Evolutionary conservation across 768 basidiomycete genomes (phyloP), one percentile per base, ranked within the genome.

Genomic region (Tephrocybe sp.): DNA sequence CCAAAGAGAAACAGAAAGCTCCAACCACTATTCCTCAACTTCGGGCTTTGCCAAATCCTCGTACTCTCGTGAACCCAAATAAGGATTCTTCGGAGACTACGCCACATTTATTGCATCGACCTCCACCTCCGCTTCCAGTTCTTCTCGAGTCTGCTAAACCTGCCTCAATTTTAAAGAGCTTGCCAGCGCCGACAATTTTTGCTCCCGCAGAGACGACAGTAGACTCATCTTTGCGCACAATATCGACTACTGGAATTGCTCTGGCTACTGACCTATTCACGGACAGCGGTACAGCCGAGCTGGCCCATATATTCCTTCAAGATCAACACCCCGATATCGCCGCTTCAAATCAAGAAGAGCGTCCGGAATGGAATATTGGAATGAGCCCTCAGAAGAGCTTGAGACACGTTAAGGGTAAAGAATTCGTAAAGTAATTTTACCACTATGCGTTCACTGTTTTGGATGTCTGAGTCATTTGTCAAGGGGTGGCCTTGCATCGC

Each of bases 401-500:
- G 1, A 56, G 49, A 25, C 65, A 65, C 18, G 65, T 50, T 0
- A 70, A 68, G 41, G 69, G 67, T 13, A 75, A 73, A 59, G 69
- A 73, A 54, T 76, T 76, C 36, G 42, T 74, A 34, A 71, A 78
- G 83, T 83, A 51, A 36, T 73, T 67, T 22, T 49, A 21, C 3
- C 19, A 29, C 24, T 38, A 23, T 37, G 8, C 8, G 39, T 27
- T n/a, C 33, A 30, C 31, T 11, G 4, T 29, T 5, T 29, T 11
- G n/a, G 11, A 29, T n/a, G 7, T 13, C 21, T 52, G 37, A 47
- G 42, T 22, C 25, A 5, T 37, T 3, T 27, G 6, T 45, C n/a
- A 47, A 85, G 83, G n/a, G 76, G 76, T 30, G 82, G 83, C 1
- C 57, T 84, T 3, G 83, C 82, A 0, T 76, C 77, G 25, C 74